Evolutionary conservation across 441 rosid species (phyloP), one percentile per base, ranked within the genome.

Genomic region (Pelargonium citronellum): DNA sequence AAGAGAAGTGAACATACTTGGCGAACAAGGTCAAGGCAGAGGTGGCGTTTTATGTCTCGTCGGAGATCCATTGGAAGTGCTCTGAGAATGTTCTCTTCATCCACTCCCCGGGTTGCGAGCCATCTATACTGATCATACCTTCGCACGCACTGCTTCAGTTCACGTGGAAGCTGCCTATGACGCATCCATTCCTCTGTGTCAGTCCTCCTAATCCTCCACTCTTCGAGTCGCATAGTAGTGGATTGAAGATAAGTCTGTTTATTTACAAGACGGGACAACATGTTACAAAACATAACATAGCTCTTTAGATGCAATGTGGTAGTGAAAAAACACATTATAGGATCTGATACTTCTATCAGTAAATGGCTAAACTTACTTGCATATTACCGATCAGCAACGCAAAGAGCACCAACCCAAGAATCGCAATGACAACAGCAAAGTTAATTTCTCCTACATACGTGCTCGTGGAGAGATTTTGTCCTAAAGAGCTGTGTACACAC

Each of bases 101-200:
- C 86, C 22, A 88, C 92, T 51, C 92, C 89, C 6, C 84, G 78
- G 62, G 89, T 84, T 5, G 85, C 79, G 11, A 83, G 79, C 89
- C 90, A 86, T 69, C 78, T 74, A 58, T 78, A 77, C 34, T 84
- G 87, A 65, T 83, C 83, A 37, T 86, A 83, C 44, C 57, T 78
- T 58, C 92, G 73, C 11, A 88, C 81, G 4, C 80, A 73, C 70
- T 83, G 79, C 79, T 69, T 82, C 76, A 84, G 66, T 63, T 76
- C 79, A 15, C 12, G 70, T 7, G 90, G 90, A 5, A 86, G 79
- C 74, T 86, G 89, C 71, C 89, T 79, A 66, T 86, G 87, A 46
- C 68, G 78, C 92, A 88, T 86, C 92, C 87, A 87, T 73, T 77
- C 67, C 62, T 87, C 90, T 1, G 82, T 81, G 68, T 87, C 92